phyloP scores from a whole-genome alignment of 106 monocot species.

The Hemerocallis citrina region DNA sequence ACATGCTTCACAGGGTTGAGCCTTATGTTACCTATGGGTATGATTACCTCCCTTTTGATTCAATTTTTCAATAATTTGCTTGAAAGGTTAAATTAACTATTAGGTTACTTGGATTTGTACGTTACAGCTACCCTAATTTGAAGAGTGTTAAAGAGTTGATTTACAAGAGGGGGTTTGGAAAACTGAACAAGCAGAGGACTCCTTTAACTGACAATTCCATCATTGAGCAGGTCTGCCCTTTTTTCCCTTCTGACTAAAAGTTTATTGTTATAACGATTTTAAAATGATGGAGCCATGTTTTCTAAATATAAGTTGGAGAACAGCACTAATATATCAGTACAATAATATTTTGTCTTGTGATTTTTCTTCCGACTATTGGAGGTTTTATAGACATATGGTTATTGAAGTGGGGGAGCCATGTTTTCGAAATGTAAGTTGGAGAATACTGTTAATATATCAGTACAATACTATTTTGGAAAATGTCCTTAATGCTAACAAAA shows the following conservation, averaged over 20 bases:
- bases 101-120: neutral
- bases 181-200: slow-evolving; percentile 38
- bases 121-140: slow-evolving; percentile 32
- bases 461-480: no score
- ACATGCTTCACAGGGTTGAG: slow-evolving; percentile 43
- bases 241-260: neutral
- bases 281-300: no score
- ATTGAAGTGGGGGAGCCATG: no score
- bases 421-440: no score
- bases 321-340: no score
- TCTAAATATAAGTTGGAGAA: no score
- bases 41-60: neutral
- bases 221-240: slow-evolving; percentile 29
- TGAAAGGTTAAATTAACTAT: neutral
- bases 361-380: no score
- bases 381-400: no score
- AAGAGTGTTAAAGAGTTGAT: slow-evolving; percentile 37
- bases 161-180: slow-evolving; percentile 40
- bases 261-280: no score
- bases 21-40: slow-evolving; percentile 59
- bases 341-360: no score
- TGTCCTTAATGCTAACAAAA: no score
- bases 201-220: slow-evolving; percentile 30
- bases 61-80: neutral
- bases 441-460: no score